A percentile compares a stretch with the other conserved stretches of the same genome.
Evolutionary conservation across 768 basidiomycete genomes (phyloP).

Genomic region (Leccinellum luteum): DNA sequence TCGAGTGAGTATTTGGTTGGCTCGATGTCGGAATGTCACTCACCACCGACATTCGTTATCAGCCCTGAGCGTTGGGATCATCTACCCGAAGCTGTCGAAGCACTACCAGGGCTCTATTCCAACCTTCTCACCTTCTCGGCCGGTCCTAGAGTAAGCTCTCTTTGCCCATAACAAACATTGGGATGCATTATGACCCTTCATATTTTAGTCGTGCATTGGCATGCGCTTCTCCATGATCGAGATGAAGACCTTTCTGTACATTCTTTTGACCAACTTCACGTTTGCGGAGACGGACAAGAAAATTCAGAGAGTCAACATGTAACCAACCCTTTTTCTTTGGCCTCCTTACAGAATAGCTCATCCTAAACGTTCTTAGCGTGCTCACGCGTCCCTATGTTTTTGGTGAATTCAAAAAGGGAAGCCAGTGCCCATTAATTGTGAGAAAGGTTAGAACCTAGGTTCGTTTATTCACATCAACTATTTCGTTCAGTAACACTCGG

Average conservation of each 20-base stretch:
- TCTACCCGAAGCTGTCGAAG: conserved; percentile 64
- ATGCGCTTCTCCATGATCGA: conserved; percentile 82
- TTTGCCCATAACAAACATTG: background rate
- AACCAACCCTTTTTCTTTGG: conserved; percentile 24
- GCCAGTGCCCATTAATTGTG: conserved; percentile 60
- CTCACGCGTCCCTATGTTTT: conserved; percentile 62
- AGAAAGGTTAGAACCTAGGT: conserved; percentile 27
- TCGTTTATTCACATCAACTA: background rate
- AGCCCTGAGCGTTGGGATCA: conserved; percentile 84
- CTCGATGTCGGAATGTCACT: background rate
- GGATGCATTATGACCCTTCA: background rate
- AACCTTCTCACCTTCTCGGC: conserved; percentile 76
- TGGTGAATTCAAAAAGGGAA: conserved; percentile 54
- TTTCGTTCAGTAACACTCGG: background rate
- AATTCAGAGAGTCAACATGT: conserved; percentile 63
- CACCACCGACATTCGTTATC: background rate
- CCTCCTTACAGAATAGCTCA: background rate
- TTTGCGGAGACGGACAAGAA: conserved; percentile 53
- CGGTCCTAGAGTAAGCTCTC: conserved; percentile 66
- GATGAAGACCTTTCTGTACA: conserved; percentile 73
- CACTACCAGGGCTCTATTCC: conserved; percentile 69
- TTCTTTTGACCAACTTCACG: conserved; percentile 63
- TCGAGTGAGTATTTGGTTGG: conserved; percentile 52
- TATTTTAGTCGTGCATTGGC: conserved; percentile 74
- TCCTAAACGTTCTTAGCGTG: conserved; percentile 39